Evolutionary conservation across 306 rosid genomes (phyloP).

Genomic region (Sechiopsis laciniata): DNA sequence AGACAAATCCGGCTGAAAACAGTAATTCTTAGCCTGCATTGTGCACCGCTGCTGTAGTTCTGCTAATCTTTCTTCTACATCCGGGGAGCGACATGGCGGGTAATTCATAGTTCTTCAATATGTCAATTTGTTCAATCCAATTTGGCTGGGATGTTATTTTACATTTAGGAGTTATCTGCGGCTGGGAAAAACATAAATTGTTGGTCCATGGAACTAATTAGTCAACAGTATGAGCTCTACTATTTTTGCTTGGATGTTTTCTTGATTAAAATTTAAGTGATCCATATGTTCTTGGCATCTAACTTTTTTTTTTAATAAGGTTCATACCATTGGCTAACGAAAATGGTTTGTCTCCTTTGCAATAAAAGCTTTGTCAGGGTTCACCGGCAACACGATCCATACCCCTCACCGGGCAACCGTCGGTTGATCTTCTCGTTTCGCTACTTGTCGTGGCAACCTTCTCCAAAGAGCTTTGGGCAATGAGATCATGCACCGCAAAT

Average conservation of each 20-base stretch:
- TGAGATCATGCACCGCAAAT: too few species aligned
- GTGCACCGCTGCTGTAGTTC: not conserved
- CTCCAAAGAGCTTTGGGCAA: too few species aligned
- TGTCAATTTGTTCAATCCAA: conserved; percentile 5
- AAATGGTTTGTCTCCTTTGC: conserved; percentile 10
- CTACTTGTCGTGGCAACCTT: too few species aligned
- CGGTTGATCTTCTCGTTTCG: too few species aligned
- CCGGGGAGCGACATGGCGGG: conserved; percentile 16
- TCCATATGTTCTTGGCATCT: not conserved
- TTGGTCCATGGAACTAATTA: conserved; percentile 8
- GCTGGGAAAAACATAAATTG: not conserved
- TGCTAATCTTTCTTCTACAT: not conserved
- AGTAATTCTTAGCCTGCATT: conserved; percentile 33
- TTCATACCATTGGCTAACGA: not conserved
- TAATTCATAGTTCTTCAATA: conserved; percentile 4
- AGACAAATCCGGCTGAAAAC: conserved; percentile 41
- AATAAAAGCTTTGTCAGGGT: too few species aligned
- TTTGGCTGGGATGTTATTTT: not conserved
- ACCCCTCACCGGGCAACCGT: too few species aligned
- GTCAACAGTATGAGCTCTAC: conserved; percentile 5
- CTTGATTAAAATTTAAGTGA: conserved; percentile 1
- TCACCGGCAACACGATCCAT: too few species aligned
- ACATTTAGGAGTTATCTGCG: not conserved
- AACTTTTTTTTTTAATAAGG: not conserved
- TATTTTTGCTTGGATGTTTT: conserved; percentile 11